Conservation (phyloP, 805 yeast species). For the Novakomyces olei region DNA sequence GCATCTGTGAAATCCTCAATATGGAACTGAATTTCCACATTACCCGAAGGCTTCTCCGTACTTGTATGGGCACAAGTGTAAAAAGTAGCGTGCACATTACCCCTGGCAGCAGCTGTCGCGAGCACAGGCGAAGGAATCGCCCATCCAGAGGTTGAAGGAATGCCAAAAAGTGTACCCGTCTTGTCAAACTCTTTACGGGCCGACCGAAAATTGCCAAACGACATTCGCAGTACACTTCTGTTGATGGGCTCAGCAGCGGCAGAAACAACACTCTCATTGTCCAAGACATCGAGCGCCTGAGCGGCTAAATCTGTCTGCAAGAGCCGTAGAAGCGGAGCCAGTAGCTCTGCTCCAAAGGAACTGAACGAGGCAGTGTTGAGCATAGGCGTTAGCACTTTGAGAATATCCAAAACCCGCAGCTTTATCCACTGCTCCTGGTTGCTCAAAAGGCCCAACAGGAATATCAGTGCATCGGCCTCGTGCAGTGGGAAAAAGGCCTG, state of each 20-base stretch:
- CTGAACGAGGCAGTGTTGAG: conserved; percentile 65
- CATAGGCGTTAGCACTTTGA: conserved; percentile 52
- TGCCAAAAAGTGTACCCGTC: conserved; percentile 77
- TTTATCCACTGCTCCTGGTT: conserved; percentile 65
- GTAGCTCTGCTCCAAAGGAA: conserved; percentile 86
- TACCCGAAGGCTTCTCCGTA: conserved; percentile 8
- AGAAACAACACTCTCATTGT: conserved; percentile 62
- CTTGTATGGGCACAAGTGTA: conserved; percentile 44
- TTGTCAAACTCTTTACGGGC: conserved; percentile 62
- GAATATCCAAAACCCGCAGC: conserved; percentile 50
- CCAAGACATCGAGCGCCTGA: conserved; percentile 72
- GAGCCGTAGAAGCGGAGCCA: conserved; percentile 69
- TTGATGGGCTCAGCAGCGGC: conserved; percentile 80
- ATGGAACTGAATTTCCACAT: conserved; percentile 13
- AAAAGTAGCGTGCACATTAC: conserved; percentile 87
- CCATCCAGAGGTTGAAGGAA: conserved; percentile 94
- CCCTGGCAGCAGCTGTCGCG: conserved; percentile 69
- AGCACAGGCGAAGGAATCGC: conserved; percentile 87
- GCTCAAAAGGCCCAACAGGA: conserved; percentile 55
- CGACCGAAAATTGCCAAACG: conserved; percentile 63
- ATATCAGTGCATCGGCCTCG: conserved; percentile 52
- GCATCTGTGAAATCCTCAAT: conserved; percentile 18
- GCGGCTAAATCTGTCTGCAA: conserved; percentile 69
- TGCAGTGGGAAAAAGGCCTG: conserved; percentile 47
- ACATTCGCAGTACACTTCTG: conserved; percentile 77